A percentile compares a stretch with the other conserved stretches of the same genome.
Evolutionary conservation across 805 yeast species (phyloP).

Genomic region (Cyberlindnera americana): DNA sequence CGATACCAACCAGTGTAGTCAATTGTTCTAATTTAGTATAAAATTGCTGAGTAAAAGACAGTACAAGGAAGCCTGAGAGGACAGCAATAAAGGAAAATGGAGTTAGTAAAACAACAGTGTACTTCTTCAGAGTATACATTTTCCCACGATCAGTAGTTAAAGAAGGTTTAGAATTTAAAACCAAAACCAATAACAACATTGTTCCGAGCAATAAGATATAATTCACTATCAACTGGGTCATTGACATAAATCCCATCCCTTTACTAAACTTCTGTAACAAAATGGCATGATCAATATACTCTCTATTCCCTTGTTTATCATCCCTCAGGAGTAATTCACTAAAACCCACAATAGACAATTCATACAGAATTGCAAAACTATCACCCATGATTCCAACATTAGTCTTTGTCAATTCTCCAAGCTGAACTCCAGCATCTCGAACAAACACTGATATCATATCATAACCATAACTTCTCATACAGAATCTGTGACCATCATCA

Average conservation of each 20-base stretch:
- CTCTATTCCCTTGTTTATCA: constrained; percentile 13
- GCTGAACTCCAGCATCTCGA: constrained; percentile 47
- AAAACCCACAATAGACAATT: constrained; percentile 31
- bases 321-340: constrained; percentile 20
- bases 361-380: constrained; percentile 39
- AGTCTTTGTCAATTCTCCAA: constrained; percentile 39
- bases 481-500: constrained; percentile 19
- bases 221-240: constrained; percentile 12
- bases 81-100: constrained; percentile 15
- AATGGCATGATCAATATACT: constrained; percentile 26
- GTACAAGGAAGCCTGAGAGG: constrained; percentile 17
- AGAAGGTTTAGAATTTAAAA: neutral
- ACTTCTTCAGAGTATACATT: constrained; percentile 7
- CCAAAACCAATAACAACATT: constrained; percentile 7
- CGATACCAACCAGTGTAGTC: constrained; percentile 24
- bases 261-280: constrained; percentile 26
- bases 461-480: constrained; percentile 40
- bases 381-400: constrained; percentile 38
- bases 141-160: neutral
- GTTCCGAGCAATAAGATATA: constrained; percentile 1
- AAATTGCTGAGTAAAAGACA: constrained; percentile 27
- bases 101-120: constrained; percentile 11
- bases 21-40: constrained; percentile 18
- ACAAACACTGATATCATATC: constrained; percentile 46
- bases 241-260: constrained; percentile 22